Evolutionary conservation across 345 rosid species (phyloP), one percentile per base, ranked within the genome.

Genomic region (Lepidium aucheri): DNA sequence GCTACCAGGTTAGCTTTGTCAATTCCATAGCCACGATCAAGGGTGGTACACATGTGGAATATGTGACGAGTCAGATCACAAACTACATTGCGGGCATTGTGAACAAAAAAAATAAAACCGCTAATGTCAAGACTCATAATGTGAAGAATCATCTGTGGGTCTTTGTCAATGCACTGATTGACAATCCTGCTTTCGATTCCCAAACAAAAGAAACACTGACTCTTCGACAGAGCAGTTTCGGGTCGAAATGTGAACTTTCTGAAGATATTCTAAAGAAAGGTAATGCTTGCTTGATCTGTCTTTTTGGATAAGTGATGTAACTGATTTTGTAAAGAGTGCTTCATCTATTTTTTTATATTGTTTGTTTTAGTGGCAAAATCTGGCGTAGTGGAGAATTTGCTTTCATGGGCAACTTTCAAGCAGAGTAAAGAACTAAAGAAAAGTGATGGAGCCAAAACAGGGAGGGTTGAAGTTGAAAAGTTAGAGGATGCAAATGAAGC

Each of bases 21-120:
- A 94, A 94, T 71, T 53, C 72, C 1, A 94, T 94, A 28, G 86
- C 99, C 8, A 94, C 99, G 5, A 84, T 86, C 76, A 94, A 94
- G 77, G 99, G 97, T 60, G 99, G 99, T 14, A 94, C 97, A 12
- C 99, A 91, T 74, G 99, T 94, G n/a, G 97, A 94, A 63, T 88
- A 83, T 53, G 85, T 94, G 24, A 82, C 96, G 26, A 88, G 85
- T 64, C 99, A 94, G 87, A 82, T 94, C 42, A 72, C 96, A 18
- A 90, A 83, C 74, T 76, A 91, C 76, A 78, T 94, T 68, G 83
- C 85, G 77, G 73, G 40, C 44, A 77, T 77, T 45, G 89, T 88
- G 20, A 94, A 94, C 77, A 94, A 94, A 81, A 94, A 90, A 79
- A 82, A 81, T 78, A 94, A 87, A 77, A 87, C 57, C 70, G 93